These are phyloP conservation scores for Ustanciosporium gigantosporum DNA, from an alignment of 1,284 basidiomycete species.

Conservation along the genomic window DNA sequence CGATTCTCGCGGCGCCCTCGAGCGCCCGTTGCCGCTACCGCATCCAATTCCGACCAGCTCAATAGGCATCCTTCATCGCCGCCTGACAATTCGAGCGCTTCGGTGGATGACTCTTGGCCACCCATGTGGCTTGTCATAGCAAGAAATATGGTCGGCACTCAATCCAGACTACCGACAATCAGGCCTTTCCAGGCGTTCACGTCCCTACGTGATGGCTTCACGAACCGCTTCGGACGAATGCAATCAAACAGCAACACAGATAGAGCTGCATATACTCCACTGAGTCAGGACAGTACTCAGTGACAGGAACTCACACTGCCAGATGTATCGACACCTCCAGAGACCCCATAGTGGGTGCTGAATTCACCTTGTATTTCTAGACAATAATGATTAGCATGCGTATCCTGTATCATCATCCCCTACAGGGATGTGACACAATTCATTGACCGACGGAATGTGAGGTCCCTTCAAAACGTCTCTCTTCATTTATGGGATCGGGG, in stretches of 20 bases:
- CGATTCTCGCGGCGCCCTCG: constrained; percentile 23
- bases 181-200: constrained; percentile 8
- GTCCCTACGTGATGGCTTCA: constrained; percentile 8
- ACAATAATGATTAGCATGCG: no score
- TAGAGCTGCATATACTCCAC: not conserved
- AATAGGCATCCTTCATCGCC: not conserved
- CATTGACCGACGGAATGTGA: no score
- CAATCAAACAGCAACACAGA: constrained; percentile 16
- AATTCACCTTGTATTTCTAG: no score
- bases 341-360: no score
- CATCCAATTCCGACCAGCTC: no score
- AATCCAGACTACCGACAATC: constrained; percentile 3
- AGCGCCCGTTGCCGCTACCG: not conserved
- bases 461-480: constrained; percentile 51
- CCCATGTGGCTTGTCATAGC: constrained; percentile 38
- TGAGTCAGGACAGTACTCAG: not conserved
- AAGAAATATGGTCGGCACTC: constrained; percentile 20
- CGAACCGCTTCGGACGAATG: constrained; percentile 9
- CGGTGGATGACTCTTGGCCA: constrained; percentile 26
- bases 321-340: no score
- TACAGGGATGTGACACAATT: no score
- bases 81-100: not conserved
- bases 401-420: no score
- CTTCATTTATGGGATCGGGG: constrained; percentile 20
- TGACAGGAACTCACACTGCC: no score